Base-by-base conservation (phyloP, 2,329 filamentous ascomycete species). In the Chaetomium olivaceum region DNA sequence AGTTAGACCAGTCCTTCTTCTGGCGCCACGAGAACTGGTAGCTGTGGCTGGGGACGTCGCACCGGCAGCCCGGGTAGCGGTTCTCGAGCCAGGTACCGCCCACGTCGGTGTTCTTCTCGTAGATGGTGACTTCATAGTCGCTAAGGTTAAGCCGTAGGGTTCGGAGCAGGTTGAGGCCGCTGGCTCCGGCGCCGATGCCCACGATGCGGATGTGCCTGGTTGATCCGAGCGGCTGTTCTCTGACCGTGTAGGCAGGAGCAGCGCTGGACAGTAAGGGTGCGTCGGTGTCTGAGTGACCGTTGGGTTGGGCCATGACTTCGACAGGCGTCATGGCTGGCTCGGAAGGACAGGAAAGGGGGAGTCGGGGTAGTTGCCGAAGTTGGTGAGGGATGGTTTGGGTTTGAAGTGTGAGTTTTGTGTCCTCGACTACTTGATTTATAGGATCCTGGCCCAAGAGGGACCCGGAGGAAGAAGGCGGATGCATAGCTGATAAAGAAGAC, bases 1-100 rank as follows among this genome's bases (percentile, higher is more conserved):
- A 85, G 63, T 82, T 81, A 21, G 81, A 80, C 86, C 87, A 89
- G 48, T 81, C 79, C 7, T 81, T 81, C 72, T 88, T 89, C 2
- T 82, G 83, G 62, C 82, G 80, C 82, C 84, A 88, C 2, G 84
- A 84, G 71, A 86, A 88, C 71, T 87, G 86, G 71, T 89, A 89
- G 74, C 84, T 87, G 75, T 88, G 85, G 71, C 80, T 83, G 11
- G 83, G 83, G 33, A 86, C 79, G 72, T 86, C 85, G 71, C 83
- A 87, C 61, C 78, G 78, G 69, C 84, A 86, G 12, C 85, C 85
- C 0, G 85, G 85, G 67, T 88, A 88, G 23, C 80, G 77, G 71
- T 86, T 87, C 71, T 87, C 85, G 67, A 80, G 80, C 85, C 85
- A 88, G 0, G 85, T 87, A 2, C 85, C 85, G 23, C 84, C 84